phyloP scores from a whole-genome alignment of 1,139 yeast genomes.

The Ogataea hybrid region DNA sequence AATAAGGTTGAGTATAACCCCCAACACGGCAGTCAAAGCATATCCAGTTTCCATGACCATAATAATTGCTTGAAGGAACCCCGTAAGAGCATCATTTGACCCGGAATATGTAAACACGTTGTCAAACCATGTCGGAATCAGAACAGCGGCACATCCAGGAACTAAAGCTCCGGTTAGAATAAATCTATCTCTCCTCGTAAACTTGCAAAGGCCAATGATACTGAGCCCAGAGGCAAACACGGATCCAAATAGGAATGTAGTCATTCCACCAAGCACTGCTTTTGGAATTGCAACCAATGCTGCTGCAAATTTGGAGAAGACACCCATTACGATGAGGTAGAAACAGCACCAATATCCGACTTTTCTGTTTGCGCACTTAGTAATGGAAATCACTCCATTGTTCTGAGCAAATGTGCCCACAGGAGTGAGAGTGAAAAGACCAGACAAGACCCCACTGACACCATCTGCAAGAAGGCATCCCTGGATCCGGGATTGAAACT shows the following conservation, averaged over 20 bases:
- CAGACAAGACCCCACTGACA: constrained; percentile 66
- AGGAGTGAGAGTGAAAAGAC: constrained; percentile 74
- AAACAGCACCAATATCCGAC: constrained; percentile 91
- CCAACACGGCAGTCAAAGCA: constrained; percentile 78
- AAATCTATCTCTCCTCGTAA: constrained; percentile 86
- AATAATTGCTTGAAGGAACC: constrained; percentile 76
- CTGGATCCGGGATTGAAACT: constrained; percentile 80
- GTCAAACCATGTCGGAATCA: constrained; percentile 73
- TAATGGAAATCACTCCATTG: constrained; percentile 87
- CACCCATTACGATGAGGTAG: constrained; percentile 78
- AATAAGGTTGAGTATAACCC: constrained; percentile 65
- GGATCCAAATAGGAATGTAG: constrained; percentile 80
- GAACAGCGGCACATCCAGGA: constrained; percentile 76
- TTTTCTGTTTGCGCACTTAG: constrained; percentile 81
- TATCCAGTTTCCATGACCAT: constrained; percentile 86
- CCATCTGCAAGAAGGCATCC: constrained; percentile 89
- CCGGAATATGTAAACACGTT: constrained; percentile 76
- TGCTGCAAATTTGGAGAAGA: constrained; percentile 86
- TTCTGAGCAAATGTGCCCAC: constrained; percentile 92
- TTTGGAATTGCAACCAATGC: constrained; percentile 82
- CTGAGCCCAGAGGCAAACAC: constrained; percentile 87
- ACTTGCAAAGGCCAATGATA: constrained; percentile 72
- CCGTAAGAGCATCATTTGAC: constrained; percentile 55
- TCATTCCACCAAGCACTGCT: constrained; percentile 89
- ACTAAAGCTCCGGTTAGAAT: constrained; percentile 71